Conservation (phyloP, 495 filamentous ascomycete species). For the Podospora didyma region DNA sequence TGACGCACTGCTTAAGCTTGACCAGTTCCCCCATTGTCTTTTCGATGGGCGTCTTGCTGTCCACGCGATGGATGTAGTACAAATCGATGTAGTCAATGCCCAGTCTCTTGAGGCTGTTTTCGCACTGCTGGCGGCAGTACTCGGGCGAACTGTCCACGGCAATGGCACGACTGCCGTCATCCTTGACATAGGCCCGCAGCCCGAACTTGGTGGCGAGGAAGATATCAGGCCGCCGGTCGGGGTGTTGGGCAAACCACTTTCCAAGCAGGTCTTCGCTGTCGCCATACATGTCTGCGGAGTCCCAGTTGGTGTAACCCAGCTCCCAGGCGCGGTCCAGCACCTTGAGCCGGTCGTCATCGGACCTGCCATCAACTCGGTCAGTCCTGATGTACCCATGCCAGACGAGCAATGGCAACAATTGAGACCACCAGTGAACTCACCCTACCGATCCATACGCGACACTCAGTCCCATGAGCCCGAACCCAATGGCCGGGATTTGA, state of each 20-base stretch:
- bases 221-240: conserved; percentile 47
- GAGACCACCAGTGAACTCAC: too few species aligned
- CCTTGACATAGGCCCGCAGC: conserved; percentile 5
- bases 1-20: conserved; percentile 35
- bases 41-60: conserved; percentile 57
- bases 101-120: conserved; percentile 49
- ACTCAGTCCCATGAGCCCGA: conserved; percentile 52
- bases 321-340: conserved; percentile 48
- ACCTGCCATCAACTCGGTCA: too few species aligned
- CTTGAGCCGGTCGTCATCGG: conserved; percentile 42
- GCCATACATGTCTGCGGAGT: conserved; percentile 45
- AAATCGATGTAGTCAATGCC: conserved; percentile 54
- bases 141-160: conserved; percentile 47
- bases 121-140: conserved; percentile 47
- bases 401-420: too few species aligned
- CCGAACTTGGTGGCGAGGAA: conserved; percentile 58
- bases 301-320: conserved; percentile 47
- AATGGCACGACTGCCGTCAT: conserved; percentile 6
- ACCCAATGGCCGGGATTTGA: conserved; percentile 50
- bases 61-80: conserved; percentile 56
- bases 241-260: conserved; percentile 48
- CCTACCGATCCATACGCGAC: conserved; percentile 41
- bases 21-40: conserved; percentile 54
- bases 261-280: conserved; percentile 51
- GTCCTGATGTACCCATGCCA: too few species aligned